Conservation (phyloP, 2,329 filamentous ascomycete species). For the Gremmenia infestans region DNA sequence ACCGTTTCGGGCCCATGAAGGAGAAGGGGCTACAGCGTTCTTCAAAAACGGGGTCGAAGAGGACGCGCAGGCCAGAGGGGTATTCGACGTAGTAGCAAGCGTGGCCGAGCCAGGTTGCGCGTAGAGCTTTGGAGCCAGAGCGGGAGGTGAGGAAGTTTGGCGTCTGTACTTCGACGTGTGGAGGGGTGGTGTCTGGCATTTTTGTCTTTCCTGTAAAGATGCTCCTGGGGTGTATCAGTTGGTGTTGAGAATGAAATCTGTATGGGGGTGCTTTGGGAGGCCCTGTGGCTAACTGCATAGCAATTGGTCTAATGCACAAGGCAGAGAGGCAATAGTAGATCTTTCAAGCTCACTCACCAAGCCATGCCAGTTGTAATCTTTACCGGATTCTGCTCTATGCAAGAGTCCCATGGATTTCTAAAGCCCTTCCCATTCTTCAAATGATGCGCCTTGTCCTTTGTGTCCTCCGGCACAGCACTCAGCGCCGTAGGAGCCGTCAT, state of each 20-base stretch:
- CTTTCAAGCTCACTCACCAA: conserved; percentile 33
- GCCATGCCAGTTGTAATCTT: conserved; percentile 35
- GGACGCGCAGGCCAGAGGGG: conserved; percentile 36
- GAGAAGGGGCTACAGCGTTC: conserved; percentile 73
- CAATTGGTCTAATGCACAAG: background rate
- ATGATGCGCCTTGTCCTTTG: conserved; percentile 45
- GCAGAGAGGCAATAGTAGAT: background rate
- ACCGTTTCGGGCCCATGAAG: conserved; percentile 66
- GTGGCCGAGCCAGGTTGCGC: conserved; percentile 64
- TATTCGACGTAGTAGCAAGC: conserved; percentile 6
- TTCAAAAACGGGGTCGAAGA: conserved; percentile 90
- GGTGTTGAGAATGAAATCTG: too few species aligned
- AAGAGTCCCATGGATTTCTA: conserved; percentile 54
- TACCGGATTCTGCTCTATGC: conserved; percentile 32
- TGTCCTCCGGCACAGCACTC: conserved; percentile 27
- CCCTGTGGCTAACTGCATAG: background rate
- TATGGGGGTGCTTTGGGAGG: background rate
- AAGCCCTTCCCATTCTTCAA: conserved; percentile 48
- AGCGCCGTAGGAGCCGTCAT: conserved; percentile 22
- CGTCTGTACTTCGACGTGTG: conserved; percentile 54
- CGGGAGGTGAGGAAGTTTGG: conserved; percentile 54
- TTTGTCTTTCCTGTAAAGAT: conserved; percentile 21
- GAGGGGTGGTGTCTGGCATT: conserved; percentile 54
- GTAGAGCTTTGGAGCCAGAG: conserved; percentile 50
- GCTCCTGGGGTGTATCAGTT: conserved; percentile 6